Percentiles rank a stretch among this genome's conserved stretches.
Conservation (phyloP, 371 early-diverging fungal genomes). For the Mucor velutinosus region DNA sequence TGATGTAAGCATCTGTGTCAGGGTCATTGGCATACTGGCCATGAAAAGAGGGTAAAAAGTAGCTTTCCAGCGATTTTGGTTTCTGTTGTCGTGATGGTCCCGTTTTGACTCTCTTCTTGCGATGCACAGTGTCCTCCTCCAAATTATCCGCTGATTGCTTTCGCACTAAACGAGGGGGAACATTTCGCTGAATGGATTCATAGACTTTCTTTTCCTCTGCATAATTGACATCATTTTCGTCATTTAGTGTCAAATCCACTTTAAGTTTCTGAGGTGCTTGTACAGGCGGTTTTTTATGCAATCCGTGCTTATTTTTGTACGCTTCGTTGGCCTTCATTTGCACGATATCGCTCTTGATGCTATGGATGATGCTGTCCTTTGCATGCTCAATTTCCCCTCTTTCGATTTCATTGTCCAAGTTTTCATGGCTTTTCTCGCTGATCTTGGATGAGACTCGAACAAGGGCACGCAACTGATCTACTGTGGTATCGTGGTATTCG, state of each 20-base stretch:
- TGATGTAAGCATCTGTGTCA: not conserved
- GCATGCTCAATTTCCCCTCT: slow-evolving; percentile 31
- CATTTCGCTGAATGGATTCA: slow-evolving; percentile 2
- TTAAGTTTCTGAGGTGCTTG: slow-evolving; percentile 25
- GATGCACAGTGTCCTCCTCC: not conserved
- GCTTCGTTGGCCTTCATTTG: slow-evolving; percentile 30
- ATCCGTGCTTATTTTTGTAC: slow-evolving; percentile 45
- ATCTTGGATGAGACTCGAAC: slow-evolving; percentile 11
- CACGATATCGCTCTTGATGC: slow-evolving; percentile 28
- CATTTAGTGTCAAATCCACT: slow-evolving; percentile 13
- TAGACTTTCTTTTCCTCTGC: not conserved
- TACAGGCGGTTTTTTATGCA: slow-evolving; percentile 40
- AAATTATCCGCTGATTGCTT: not conserved
- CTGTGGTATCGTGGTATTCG: slow-evolving; percentile 23
- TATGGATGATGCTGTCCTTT: slow-evolving; percentile 29
- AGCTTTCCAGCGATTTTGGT: not conserved
- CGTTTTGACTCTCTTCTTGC: not conserved
- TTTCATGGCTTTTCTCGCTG: not conserved
- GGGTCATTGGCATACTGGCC: not conserved
- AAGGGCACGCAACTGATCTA: slow-evolving; percentile 33
- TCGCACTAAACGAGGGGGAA: slow-evolving; percentile 3
- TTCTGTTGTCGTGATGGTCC: not conserved
- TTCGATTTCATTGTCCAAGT: slow-evolving; percentile 3
- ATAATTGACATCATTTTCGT: slow-evolving; percentile 9
- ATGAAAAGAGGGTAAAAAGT: not conserved